Percentiles rank a stretch among this genome's conserved stretches.
Conservation (phyloP, 1,284 basidiomycete species). For the Trametes versicolor region DNA sequence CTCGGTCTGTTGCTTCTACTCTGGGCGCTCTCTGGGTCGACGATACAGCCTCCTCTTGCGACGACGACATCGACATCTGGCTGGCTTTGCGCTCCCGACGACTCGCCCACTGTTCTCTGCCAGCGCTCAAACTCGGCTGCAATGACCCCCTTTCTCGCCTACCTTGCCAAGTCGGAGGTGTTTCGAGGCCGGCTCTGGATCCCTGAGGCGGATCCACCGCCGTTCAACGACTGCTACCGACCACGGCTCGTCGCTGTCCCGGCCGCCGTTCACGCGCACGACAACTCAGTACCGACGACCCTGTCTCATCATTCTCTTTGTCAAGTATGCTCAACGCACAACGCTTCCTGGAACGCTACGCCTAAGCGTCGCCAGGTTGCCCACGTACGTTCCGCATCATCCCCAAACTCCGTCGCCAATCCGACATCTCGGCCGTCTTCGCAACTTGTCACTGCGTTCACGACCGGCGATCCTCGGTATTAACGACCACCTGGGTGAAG, state of each 20-base stretch:
- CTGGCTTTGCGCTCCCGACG: neutral
- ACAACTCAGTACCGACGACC: neutral
- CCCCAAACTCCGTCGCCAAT: neutral
- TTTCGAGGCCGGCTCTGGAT: neutral
- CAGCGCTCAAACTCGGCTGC: neutral
- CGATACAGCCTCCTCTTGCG: neutral
- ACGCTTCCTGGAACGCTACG: neutral
- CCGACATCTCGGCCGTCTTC: neutral
- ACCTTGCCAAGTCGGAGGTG: neutral
- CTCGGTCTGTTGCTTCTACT: neutral
- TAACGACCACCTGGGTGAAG: constrained; percentile 1
- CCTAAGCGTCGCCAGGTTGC: neutral
- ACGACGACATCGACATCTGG: neutral
- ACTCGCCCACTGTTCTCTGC: neutral
- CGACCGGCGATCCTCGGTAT: neutral
- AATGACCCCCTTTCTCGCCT: neutral
- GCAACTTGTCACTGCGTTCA: neutral
- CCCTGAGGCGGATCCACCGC: neutral
- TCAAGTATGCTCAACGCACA: neutral
- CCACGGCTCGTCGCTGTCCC: neutral
- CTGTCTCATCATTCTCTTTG: neutral
- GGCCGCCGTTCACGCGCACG: neutral
- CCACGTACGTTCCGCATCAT: neutral
- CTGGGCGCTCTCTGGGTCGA: neutral
- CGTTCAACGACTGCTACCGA: neutral